phyloP scores from a whole-genome alignment of 176 grass and related monocot species.

The Hyparrhenia diplandra region DNA sequence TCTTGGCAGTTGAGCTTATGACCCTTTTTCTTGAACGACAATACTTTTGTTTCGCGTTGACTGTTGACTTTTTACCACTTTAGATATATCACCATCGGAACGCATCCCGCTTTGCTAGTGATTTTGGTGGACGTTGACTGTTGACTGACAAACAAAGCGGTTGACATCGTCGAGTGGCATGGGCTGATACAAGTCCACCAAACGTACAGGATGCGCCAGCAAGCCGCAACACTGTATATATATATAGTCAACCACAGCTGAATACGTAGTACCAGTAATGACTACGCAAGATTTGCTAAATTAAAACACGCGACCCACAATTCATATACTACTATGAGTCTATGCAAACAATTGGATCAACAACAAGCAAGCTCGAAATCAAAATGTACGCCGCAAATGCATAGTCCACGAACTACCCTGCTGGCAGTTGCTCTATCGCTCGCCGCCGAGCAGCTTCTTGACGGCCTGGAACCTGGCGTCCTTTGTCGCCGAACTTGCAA shows the following conservation, averaged over 20 bases:
- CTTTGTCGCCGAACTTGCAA: slow-evolving; percentile 81
- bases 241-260: background rate
- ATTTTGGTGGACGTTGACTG: background rate
- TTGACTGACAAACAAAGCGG: background rate
- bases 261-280: background rate
- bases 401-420: background rate
- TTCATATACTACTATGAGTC: background rate
- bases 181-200: background rate
- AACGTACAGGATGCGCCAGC: background rate
- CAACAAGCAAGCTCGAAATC: background rate
- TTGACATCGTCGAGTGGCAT: background rate
- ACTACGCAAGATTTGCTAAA: background rate
- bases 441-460: slow-evolving; percentile 39
- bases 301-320: background rate
- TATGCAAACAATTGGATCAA: background rate
- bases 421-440: background rate
- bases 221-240: background rate
- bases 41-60: too few relatives aligned
- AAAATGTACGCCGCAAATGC: background rate
- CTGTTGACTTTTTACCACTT: too few relatives aligned
- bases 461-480: slow-evolving; percentile 53
- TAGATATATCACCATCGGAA: too few relatives aligned
- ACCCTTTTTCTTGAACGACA: too few relatives aligned
- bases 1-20: too few relatives aligned
- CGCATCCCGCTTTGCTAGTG: background rate